Conservation (phyloP, 176 grass and related monocot species). For the Thinopyrum elongatum region DNA sequence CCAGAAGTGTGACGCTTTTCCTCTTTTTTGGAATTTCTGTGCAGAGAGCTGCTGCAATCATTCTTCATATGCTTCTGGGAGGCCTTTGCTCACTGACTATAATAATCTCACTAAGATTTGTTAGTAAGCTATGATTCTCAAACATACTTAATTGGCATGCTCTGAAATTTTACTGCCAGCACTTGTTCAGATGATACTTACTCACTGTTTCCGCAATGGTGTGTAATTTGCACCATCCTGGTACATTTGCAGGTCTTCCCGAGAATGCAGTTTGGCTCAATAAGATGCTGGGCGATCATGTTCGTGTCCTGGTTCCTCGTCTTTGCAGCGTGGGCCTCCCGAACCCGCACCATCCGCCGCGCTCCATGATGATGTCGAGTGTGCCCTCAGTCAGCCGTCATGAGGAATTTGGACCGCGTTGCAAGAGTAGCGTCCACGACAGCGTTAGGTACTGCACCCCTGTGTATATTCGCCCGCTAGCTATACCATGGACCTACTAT, state of each 20-base stretch:
- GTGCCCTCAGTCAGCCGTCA: background rate
- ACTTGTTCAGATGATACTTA: background rate
- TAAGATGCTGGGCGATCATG: slow-evolving; percentile 65
- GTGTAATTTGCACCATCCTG: background rate
- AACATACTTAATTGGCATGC: background rate
- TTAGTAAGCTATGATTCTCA: slow-evolving; percentile 49
- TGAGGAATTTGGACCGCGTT: background rate
- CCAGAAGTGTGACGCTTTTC: slow-evolving; percentile 14
- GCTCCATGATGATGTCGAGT: slow-evolving; percentile 32
- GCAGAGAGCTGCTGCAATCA: slow-evolving; percentile 77
- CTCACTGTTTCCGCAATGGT: background rate
- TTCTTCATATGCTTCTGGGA: slow-evolving; percentile 80
- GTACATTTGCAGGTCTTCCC: slow-evolving; percentile 48
- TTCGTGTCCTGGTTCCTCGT: slow-evolving; percentile 91
- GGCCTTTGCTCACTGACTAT: slow-evolving; percentile 66
- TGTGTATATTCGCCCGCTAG: slow-evolving; percentile 29
- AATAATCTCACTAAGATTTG: slow-evolving; percentile 88
- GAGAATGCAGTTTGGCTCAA: slow-evolving; percentile 67
- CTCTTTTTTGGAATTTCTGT: slow-evolving; percentile 21
- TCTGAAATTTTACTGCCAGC: background rate
- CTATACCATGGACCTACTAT: no score
- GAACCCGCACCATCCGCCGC: slow-evolving; percentile 48
- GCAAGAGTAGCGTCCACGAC: background rate
- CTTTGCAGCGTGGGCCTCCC: slow-evolving; percentile 81
- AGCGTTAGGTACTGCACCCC: slow-evolving; percentile 16